phyloP scores from a whole-genome alignment of 257 asterid genomes.

The Vinca minor region DNA sequence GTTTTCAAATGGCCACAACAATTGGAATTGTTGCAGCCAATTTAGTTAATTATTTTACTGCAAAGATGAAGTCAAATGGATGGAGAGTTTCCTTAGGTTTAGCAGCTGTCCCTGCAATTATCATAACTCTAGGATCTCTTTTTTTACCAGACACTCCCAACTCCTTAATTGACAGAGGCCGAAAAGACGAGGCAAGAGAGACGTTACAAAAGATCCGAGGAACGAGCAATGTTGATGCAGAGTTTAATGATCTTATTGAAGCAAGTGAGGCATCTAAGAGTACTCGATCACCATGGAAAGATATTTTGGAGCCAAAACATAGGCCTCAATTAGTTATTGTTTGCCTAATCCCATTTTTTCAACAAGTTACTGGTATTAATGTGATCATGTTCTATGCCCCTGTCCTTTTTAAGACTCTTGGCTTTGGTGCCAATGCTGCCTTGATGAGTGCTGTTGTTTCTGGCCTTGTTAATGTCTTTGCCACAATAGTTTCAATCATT shows the following conservation, averaged over 20 bases:
- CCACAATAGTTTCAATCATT: constrained; percentile 32
- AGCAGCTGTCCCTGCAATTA: constrained; percentile 44
- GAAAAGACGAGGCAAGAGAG: constrained; percentile 24
- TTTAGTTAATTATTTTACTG: constrained; percentile 38
- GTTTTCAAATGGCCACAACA: constrained; percentile 47
- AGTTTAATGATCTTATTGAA: constrained; percentile 36
- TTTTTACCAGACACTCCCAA: constrained; percentile 59
- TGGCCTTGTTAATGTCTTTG: constrained; percentile 36
- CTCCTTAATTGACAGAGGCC: constrained; percentile 41
- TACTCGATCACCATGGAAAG: constrained; percentile 26
- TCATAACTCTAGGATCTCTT: constrained; percentile 41
- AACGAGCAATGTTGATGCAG: constrained; percentile 24
- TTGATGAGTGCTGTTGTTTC: constrained; percentile 44
- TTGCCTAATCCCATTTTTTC: constrained; percentile 40
- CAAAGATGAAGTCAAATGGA: constrained; percentile 29
- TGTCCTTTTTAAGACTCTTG: constrained; percentile 48
- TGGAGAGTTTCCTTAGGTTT: constrained; percentile 51
- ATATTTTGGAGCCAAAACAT: constrained; percentile 17
- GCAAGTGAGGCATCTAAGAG: constrained; percentile 35
- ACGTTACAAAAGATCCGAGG: constrained; percentile 36
- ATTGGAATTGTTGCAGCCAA: constrained; percentile 42
- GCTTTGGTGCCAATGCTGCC: constrained; percentile 42
- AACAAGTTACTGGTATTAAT: constrained; percentile 51
- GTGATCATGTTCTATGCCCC: constrained; percentile 63
- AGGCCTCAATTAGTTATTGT: constrained; percentile 45